phyloP scores from a whole-genome alignment of 2,329 filamentous ascomycete species.

The Taxawa tesnikishii region DNA sequence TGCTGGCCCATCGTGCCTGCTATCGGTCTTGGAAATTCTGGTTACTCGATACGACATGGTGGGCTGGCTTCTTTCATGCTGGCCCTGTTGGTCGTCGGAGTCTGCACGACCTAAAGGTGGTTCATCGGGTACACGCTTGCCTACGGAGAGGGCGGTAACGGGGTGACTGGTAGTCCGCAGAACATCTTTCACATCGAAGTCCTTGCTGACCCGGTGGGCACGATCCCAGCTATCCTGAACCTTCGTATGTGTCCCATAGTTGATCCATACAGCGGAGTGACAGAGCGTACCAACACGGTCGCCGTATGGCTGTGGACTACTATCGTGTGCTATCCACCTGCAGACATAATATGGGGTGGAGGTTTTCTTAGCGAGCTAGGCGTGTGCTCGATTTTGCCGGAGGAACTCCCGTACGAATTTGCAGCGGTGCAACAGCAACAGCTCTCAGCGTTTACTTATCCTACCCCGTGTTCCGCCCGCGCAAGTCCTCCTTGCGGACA shows the following conservation, averaged over 20 bases:
- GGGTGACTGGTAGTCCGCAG: conserved; percentile 32
- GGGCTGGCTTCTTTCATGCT: conserved; percentile 37
- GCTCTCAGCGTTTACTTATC: conserved; percentile 37
- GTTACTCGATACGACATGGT: conserved; percentile 36
- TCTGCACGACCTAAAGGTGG: conserved; percentile 41
- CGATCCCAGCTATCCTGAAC: conserved; percentile 38
- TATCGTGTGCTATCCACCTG: conserved; percentile 34
- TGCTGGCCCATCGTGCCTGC: conserved; percentile 42
- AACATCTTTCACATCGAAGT: conserved; percentile 35
- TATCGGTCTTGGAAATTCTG: conserved; percentile 38
- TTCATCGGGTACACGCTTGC: conserved; percentile 36
- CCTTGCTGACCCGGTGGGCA: conserved; percentile 35
- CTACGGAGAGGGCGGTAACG: conserved; percentile 34
- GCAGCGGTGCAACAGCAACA: conserved; percentile 31
- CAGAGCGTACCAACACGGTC: too few species aligned
- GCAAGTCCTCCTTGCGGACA: conserved; percentile 29
- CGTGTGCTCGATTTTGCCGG: conserved; percentile 36
- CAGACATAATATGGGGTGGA: conserved; percentile 38
- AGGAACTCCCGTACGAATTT: conserved; percentile 31
- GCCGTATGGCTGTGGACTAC: conserved; percentile 40
- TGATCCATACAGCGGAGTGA: too few species aligned
- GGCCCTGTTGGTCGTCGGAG: conserved; percentile 32
- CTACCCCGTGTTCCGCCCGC: conserved; percentile 36
- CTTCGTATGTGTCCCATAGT: too few species aligned
- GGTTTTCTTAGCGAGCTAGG: conserved; percentile 31